Evolutionary conservation across 2,329 filamentous ascomycete genomes (phyloP), one percentile per base, ranked within the genome.

Genomic region (Lomentospora prolificans): DNA sequence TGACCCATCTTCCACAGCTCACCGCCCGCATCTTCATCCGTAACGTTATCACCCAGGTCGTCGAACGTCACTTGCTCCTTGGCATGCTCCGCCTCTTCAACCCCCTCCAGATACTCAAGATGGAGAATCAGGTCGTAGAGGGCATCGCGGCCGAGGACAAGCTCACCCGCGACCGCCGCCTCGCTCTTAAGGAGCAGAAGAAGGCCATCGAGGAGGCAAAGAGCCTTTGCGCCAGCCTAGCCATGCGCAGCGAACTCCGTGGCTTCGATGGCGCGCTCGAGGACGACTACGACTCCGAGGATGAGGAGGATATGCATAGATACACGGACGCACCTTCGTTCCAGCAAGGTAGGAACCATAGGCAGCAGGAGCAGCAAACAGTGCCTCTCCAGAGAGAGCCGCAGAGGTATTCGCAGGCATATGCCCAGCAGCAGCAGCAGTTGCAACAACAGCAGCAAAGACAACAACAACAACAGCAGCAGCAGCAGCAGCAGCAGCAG

Each of bases 81-180:
- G 75, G 76, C 28, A 76, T 79, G 73, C 71, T 78, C 51, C 67
- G 72, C 28, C 66, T 79, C 27, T 79, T 79, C 64, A 77, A 79
- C 61, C 74, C 75, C 6, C 72, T 76, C n/a, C 73, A 75, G 64
- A 73, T 79, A 31, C 63, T 79, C 46, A 68, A 70, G 59, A 75
- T 79, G 73, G 66, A 61, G 22, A 70, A 74, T 57, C 57, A 66
- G 3, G 69, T 69, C 3, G 70, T 79, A 33, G 75, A 79, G 63
- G 72, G 71, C 30, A 79, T 79, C 52, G 75, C 75, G 0, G 75
- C 75, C 1, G 76, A 79, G 66, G 77, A 78, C 62, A 77, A 76
- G 67, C 74, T 77, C 65, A 78, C 75, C 0, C 68, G 76, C 3
- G 75, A 79, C 28, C 67, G 74, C n/a, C 70, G 76, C 53, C 66